Base-by-base conservation (phyloP, 2,329 filamentous ascomycete genomes). In the Acrodontium crateriforme region DNA sequence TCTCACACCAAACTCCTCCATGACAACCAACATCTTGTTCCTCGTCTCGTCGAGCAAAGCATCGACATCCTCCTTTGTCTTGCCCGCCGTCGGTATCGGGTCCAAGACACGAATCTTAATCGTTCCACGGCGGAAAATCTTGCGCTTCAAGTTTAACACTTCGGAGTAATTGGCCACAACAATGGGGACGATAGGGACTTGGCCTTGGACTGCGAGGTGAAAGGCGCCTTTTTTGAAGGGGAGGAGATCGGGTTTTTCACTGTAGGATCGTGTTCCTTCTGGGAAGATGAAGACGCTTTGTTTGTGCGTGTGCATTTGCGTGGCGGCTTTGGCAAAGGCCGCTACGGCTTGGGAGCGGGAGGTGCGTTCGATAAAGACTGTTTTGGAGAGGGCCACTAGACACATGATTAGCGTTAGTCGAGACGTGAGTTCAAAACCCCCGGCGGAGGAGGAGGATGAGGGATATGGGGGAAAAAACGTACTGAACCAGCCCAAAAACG, bases 191-290 rank as follows among this genome's bases (percentile, higher is more conserved):
- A 98, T 81, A 15, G 85, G 85, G 5, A 94, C 89, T 40, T 83
- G 79, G 2, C 87, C 87, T 63, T 95, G 81, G 12, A 98, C 72
- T 24, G 89, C 89, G 18, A 98, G 68, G 55, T 98, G 87, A 58
- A 98, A 98, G 25, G 87, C 89, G 34, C 89, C 89, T 65, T 98
- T 98, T 62, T 98, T 98, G 67, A 95, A 98, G n/a, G 84, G 81
- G 30, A 95, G 63, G 45, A 98, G 60, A 34, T 68, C 71, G 2
- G 89, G 80, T 30, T 85, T 75, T 44, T 78, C 72, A 32, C 79
- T 69, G 59, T 95, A 93, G 53, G 81, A 91, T 41, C 89, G 71
- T 2, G 89, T 98, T 27, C 89, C 89, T 60, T 98, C 89, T 34
- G 80, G 78, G 56, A 87, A 87, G 60, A 87, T 83, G 61, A 74